Base-by-base conservation (phyloP, 768 basidiomycete genomes). In the Rubroboletus pulcherrimus region DNA sequence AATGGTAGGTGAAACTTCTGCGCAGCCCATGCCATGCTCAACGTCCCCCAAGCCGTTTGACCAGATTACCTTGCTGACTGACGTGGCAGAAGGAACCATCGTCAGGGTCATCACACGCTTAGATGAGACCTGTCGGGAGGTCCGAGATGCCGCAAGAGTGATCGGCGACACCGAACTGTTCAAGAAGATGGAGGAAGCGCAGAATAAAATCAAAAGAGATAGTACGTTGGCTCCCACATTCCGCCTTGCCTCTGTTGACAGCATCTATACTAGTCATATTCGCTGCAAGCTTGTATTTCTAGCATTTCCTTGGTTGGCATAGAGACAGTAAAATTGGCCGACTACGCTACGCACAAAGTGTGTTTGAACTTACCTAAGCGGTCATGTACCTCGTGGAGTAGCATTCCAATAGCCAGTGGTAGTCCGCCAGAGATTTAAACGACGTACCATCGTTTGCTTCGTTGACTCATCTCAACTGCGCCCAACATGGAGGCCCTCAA, bases 111-210 rank as follows among this genome's bases (percentile, higher is more conserved):
- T 99, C 66, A 98, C 93, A 3, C 84, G 97, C 10, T 75, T 98
- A 48, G 97, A 99, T 66, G 96, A 98, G 74, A 96, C 94, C 0
- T 98, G 97, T 70, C 78, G 95, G 45, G 97, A 99, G 73, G 94
- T 99, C 6, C 74, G 96, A 63, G 97, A 99, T 71, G 96, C 96
- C 3, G 97, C 97, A 7, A 82, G 97, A 34, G 95, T 98, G 38
- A 97, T 98, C 50, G 97, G 97, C 3, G 97, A 98, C 71, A 88
- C 89, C 24, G 93, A 91, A 48, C 73, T 99, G 39, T 97, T 98
- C 80, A 90, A 89, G 73, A 98, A 98, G 71, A 97, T 98, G 94
- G 96, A 98, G 66, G 91, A 93, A 63, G 86, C 91, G 0, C 95
- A 98, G 66, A 81, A 84, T 39, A 89, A 88, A 71, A 98, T 99